Base-by-base conservation (phyloP, 2,329 filamentous ascomycete genomes). In the Hysterium pulicare region DNA sequence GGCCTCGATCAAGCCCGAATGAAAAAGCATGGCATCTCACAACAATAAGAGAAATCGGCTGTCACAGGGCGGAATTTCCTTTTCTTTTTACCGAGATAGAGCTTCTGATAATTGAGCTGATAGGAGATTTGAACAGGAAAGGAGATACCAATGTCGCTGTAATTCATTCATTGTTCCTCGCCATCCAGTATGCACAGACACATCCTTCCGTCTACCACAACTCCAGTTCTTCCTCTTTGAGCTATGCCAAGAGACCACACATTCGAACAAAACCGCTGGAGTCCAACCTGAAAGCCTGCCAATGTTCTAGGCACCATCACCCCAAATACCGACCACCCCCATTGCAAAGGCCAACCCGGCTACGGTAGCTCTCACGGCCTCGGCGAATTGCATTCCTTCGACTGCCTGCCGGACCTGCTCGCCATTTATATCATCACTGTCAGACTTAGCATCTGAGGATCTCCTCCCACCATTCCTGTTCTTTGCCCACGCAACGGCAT, bases 301-400 rank as follows among this genome's bases (percentile, higher is more conserved):
- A 31, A 16, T 11, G 16, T 11, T 35, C 44, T 49, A 62, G 32
- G 60, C 59, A 11, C 63, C 71, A 54, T 76, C 73, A 1, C 73
- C 73, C 73, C 73, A 76, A 31, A 76, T 58, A 0, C 73, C 73
- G 26, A 75, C 61, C 13, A 75, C 62, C 20, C 61, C 66, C 69
- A 75, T 70, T 10, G 61, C 59, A 53, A 75, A 75, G 3, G 68
- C 73, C 16, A 68, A 17, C 2, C 70, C 72, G 10, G 60, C 64
- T 24, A 75, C 56, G 4, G 53, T 61, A 26, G 66, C 62, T 57
- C 72, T 69, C 32, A 68, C 57, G 37, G 64, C 60, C 58, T 76
- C 73, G 11, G 62, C 54, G 23, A 57, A 54, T 55, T 67, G 64
- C 61, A 67, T 64, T 47, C 62, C 57, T 53, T 73, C 66, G 9